Evolutionary conservation across 2,329 filamentous ascomycete species (phyloP), one percentile per base, ranked within the genome.

Genomic region (Colletotrichum gloeosporioides): DNA sequence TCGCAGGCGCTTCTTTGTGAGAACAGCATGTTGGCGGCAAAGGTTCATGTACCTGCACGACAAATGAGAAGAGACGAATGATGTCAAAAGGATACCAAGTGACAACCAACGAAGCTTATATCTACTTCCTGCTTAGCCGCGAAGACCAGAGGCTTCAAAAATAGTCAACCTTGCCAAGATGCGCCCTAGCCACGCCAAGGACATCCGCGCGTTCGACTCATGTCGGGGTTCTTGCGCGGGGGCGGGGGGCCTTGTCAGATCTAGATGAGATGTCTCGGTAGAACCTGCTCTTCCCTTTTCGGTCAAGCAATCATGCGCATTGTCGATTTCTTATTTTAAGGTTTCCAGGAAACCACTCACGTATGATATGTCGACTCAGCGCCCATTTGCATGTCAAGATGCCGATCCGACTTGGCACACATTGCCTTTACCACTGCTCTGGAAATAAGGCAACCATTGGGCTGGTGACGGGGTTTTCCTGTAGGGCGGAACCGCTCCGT

Each of bases 1-100:
- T 76, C 74, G 64, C 74, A 76, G n/a, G 74, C 74, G 55, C 74
- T 76, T 74, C 74, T 69, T 55, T 76, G 74, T 31, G 74, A 76
- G 74, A 76, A 76, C 29, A 76, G 9, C 74, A 76, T 76, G 74
- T 39, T 69, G 22, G 57, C 27, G 29, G 53, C 49, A 25, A 53
- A 29, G 15, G 49, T 49, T 49, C 53, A 64, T 22, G 32, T 36
- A 65, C 39, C 27, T 73, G 73, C 36, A 27, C 61, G 29, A 57
- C 25, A 49, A 64, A 34, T 69, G 31, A 32, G 39, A 32, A 29
- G 25, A 71, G 31, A 62, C 55, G 55, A 32, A 57, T 32, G 7
- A 25, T n/a, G 9, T 57, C 57, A 22, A 22, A 36, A 22, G 44
- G 22, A 27, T 27, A 15, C 29, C 10, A 12, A 27, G 57, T 15